A percentile compares a stretch with the other conserved stretches of the same genome.
These are phyloP conservation scores for Neocatenulostroma microsporum DNA, from an alignment of 2,329 filamentous ascomycete species.

Conservation along the genomic window DNA sequence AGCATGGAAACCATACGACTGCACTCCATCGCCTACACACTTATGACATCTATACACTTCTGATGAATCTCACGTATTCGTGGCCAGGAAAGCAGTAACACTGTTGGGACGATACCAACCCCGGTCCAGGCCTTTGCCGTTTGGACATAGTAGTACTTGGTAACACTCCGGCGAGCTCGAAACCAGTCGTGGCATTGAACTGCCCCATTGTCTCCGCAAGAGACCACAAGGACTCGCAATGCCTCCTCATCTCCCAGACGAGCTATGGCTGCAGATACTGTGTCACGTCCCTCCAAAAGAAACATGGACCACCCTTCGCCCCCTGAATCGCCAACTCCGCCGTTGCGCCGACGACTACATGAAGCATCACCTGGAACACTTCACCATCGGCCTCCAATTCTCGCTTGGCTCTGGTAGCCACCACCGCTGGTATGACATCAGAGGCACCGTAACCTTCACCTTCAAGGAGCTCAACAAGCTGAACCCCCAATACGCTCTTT, in stretches of 20 bases:
- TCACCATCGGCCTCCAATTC: constrained; percentile 15
- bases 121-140: too few species aligned
- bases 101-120: too few species aligned
- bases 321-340: constrained; percentile 10
- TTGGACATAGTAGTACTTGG: too few species aligned
- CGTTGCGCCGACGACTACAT: constrained; percentile 13
- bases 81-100: too few species aligned
- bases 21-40: too few species aligned
- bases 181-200: too few species aligned
- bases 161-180: too few species aligned
- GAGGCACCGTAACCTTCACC: constrained; percentile 14
- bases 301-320: constrained; percentile 15
- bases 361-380: constrained; percentile 5
- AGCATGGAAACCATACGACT: too few species aligned
- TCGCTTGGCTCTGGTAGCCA: constrained; percentile 13
- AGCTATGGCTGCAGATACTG: constrained; percentile 21
- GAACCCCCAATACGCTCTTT: constrained; percentile 18
- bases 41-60: too few species aligned
- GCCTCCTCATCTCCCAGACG: constrained; percentile 17
- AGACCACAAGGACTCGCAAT: too few species aligned
- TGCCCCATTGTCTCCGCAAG: too few species aligned
- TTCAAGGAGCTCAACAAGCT: constrained; percentile 15
- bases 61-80: too few species aligned
- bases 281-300: constrained; percentile 11
- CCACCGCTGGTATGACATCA: constrained; percentile 18